Evolutionary conservation across 164 flowering plant genomes (phyloP).

Genomic region (Tetrastigma voinierianum): DNA sequence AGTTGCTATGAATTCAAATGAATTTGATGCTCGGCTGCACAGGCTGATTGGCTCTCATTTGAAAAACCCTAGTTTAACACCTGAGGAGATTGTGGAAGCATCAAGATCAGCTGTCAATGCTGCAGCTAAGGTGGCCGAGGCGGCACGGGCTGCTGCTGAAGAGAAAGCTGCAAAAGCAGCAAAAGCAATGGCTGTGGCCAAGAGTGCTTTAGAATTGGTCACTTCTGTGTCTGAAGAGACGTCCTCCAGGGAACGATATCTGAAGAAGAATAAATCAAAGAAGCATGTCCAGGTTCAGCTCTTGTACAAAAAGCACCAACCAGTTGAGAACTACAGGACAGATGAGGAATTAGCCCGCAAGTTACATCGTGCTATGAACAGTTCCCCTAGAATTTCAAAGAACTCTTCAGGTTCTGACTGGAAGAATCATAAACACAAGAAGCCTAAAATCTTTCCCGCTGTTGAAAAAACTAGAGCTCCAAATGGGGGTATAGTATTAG

Average conservation of each 20-base stretch:
- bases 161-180: slow-evolving; percentile 83
- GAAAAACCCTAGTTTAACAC: slow-evolving; percentile 35
- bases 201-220: slow-evolving; percentile 71
- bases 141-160: slow-evolving; percentile 77
- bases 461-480: slow-evolving; percentile 28
- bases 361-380: slow-evolving; percentile 72
- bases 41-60: slow-evolving; percentile 34
- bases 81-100: slow-evolving; percentile 67
- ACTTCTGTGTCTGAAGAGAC: slow-evolving; percentile 46
- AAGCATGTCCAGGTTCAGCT: slow-evolving; percentile 75
- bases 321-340: slow-evolving; percentile 28
- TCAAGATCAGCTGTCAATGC: slow-evolving; percentile 63
- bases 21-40: slow-evolving; percentile 38
- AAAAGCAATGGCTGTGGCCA: slow-evolving; percentile 80
- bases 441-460: slow-evolving; percentile 28
- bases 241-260: slow-evolving; percentile 28
- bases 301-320: slow-evolving; percentile 56
- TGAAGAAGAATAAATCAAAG: slow-evolving; percentile 60
- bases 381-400: slow-evolving; percentile 76
- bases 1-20: slow-evolving; percentile 28
- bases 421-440: slow-evolving; percentile 51
- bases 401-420: slow-evolving; percentile 35
- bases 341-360: slow-evolving; percentile 83
- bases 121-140: slow-evolving; percentile 65
- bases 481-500: slow-evolving; percentile 27